Evolutionary conservation across 140 eudicot genomes (phyloP).

Genomic region (Stevia rebaudiana): DNA sequence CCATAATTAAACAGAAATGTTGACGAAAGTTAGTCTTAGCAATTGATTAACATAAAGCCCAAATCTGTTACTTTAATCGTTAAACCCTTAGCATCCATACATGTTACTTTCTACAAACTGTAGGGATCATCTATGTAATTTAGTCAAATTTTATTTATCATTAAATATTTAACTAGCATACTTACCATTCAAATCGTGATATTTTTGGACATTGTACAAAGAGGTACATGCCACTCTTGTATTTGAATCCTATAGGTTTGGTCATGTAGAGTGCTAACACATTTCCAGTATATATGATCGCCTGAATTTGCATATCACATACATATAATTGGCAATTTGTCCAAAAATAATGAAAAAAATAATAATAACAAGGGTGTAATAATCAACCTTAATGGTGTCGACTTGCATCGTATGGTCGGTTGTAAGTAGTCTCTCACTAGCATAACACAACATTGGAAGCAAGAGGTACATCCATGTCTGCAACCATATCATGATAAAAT

Average conservation of each 20-base stretch:
- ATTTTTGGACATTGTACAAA: slow-evolving; percentile 90
- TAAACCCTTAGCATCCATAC: no score
- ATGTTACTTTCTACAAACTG: no score
- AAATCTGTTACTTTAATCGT: no score
- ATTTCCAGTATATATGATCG: slow-evolving; percentile 74
- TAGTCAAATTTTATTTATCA: no score
- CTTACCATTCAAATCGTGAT: slow-evolving; percentile 77
- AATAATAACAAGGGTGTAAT: neutral
- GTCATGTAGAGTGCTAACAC: slow-evolving; percentile 87
- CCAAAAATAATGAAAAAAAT: neutral
- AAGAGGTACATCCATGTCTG: slow-evolving; percentile 94
- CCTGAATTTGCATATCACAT: slow-evolving; percentile 40
- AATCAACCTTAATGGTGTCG: slow-evolving; percentile 56
- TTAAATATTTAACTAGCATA: neutral
- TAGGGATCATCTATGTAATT: no score
- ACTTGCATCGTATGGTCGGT: slow-evolving; percentile 51
- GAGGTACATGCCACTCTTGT: slow-evolving; percentile 98
- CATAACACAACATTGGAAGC: slow-evolving; percentile 54
- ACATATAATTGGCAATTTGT: neutral
- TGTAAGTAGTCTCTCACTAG: slow-evolving; percentile 62
- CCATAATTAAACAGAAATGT: no score
- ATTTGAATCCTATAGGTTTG: slow-evolving; percentile 72
- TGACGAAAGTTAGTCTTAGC: no score
- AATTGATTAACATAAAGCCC: no score
- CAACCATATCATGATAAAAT: slow-evolving; percentile 8